Evolutionary conservation across 225 moss, liverwort and hornwort species (phyloP), one percentile per base, ranked within the genome.

Genomic region (Physcomitrium patens): DNA sequence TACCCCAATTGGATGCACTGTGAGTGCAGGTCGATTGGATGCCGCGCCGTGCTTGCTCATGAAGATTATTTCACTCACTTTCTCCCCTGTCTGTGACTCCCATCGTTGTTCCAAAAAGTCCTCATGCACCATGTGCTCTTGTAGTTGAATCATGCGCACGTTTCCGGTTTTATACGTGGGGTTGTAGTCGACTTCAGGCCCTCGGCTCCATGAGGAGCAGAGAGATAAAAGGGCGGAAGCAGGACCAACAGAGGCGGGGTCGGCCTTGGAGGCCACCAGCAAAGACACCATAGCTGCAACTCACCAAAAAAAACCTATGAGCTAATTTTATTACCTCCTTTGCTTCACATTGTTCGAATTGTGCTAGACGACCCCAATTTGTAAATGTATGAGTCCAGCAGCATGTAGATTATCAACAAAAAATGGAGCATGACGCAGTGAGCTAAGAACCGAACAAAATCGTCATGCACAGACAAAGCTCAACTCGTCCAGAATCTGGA

Each of bases 11-110:
- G 96, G 94, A 81, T 96, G 96, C 68, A 96, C 83, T 6, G 96
- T 96, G 24, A 96, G 91, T 15, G 96, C 96, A 12, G 96, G 96
- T n/a, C 94, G 87, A 77, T 88, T 94, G 8, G 96, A 96, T 17
- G 77, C 92, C 10, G 94, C 96, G 5, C 92, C 92, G 76, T 96
- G 96, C 37, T 86, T 83, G 69, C 96, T 96, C 70, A 96, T 89
- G 76, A 96, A 96, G 48, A 96, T 92, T 19, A 94, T 86, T 63
- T 96, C 96, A 16, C 58, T 65, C 12, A 96, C 96, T 53, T 65
- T 83, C 83, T 96, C 96, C 7, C 96, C 92, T 16, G 94, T 96
- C 18, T 83, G 79, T 0, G 89, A 75, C 73, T 96, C 94, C 96
- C 96, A 96, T 44, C 91, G 83, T 81, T 88, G 88, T 77, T 96